Percentiles rank a stretch among this genome's conserved stretches.
These are phyloP conservation scores for Pachysandra terminalis DNA, from an alignment of 164 flowering plant species.

Conservation along the genomic window DNA sequence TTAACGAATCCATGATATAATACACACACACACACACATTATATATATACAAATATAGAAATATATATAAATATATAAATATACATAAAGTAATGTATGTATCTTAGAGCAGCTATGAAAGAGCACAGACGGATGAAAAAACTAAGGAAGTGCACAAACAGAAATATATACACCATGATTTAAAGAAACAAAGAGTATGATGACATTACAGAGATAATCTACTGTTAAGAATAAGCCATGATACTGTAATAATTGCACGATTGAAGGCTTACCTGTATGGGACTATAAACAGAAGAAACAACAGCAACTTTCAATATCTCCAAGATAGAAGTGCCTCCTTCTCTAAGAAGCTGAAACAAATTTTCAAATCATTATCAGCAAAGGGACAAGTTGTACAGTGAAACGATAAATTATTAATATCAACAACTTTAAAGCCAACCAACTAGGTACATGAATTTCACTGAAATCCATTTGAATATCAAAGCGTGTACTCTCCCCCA, in stretches of 20 bases:
- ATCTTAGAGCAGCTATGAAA: too few relatives aligned
- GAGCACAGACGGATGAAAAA: too few relatives aligned
- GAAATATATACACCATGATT: neutral
- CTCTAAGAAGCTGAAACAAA: conserved; percentile 76
- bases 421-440: conserved; percentile 9
- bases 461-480: conserved; percentile 92
- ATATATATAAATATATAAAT: too few relatives aligned
- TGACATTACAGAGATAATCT: neutral
- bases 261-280: conserved; percentile 53
- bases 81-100: too few relatives aligned
- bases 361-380: conserved; percentile 13
- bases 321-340: conserved; percentile 66
- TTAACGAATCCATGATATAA: too few relatives aligned
- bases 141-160: too few relatives aligned
- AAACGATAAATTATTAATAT: neutral
- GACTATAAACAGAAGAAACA: conserved; percentile 64
- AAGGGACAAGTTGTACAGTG: conserved; percentile 8
- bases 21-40: too few relatives aligned
- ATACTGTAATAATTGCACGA: neutral
- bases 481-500: conserved; percentile 81
- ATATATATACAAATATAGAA: too few relatives aligned
- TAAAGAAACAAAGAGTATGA: too few relatives aligned
- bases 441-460: conserved; percentile 85
- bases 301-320: conserved; percentile 86
- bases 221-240: neutral